These are phyloP conservation scores for Heterobasidion occidentale DNA, from an alignment of 1,284 basidiomycete genomes.

Conservation along the genomic window DNA sequence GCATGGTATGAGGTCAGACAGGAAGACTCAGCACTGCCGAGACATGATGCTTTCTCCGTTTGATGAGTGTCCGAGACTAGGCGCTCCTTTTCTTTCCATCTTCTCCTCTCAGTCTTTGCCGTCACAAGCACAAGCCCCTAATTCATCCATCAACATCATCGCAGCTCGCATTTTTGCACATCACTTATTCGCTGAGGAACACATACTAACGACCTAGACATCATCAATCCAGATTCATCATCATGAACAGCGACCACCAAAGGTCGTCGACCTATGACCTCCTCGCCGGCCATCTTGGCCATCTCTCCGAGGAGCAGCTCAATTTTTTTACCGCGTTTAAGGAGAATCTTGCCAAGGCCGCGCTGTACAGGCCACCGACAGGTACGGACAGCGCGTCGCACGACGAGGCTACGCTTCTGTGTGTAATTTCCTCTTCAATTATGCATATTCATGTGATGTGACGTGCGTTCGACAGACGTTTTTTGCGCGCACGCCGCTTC, in stretches of 20 bases:
- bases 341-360: constrained; percentile 29
- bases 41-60: too few relatives aligned
- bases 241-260: background rate
- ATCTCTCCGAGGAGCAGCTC: constrained; percentile 1
- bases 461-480: constrained; percentile 41
- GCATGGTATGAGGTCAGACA: too few relatives aligned
- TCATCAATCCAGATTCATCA: background rate
- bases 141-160: too few relatives aligned
- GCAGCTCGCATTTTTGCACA: too few relatives aligned
- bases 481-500: constrained; percentile 65
- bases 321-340: background rate
- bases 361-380: constrained; percentile 39
- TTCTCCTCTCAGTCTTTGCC: too few relatives aligned
- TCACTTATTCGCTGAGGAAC: too few relatives aligned
- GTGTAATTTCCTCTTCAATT: background rate
- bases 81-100: too few relatives aligned
- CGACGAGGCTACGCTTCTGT: constrained; percentile 65
- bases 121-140: too few relatives aligned
- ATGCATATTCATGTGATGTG: too few relatives aligned
- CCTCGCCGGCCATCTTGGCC: constrained; percentile 1
- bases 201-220: background rate
- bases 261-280: background rate
- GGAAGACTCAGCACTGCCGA: too few relatives aligned
- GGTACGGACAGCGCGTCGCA: constrained; percentile 36
- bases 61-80: too few relatives aligned